Percentiles rank a stretch among this genome's conserved stretches.
Evolutionary conservation across 2,329 filamentous ascomycete species (phyloP).

Genomic region (Fonsecaea pedrosoi): DNA sequence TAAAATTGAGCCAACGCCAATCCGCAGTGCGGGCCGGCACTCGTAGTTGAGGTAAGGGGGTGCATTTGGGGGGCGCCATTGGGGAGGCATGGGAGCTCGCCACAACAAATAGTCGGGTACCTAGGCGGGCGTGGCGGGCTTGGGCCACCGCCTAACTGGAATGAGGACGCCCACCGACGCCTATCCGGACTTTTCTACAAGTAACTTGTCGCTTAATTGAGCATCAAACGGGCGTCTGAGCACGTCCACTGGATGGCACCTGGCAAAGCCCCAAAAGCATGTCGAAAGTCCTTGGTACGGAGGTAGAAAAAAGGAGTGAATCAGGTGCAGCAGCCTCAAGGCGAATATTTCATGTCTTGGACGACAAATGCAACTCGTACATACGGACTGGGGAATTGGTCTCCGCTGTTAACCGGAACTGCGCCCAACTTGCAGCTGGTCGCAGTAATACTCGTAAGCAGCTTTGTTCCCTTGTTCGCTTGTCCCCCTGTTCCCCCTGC

Average conservation of each 20-base stretch:
- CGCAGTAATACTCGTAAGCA: background rate
- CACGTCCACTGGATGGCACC: background rate
- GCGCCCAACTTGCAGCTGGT: no score
- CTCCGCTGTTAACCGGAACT: no score
- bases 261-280: background rate
- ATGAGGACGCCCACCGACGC: background rate
- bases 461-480: background rate
- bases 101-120: background rate
- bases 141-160: background rate
- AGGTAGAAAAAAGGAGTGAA: background rate
- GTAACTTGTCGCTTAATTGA: background rate
- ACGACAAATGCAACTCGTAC: no score
- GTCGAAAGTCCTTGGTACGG: background rate
- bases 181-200: constrained; percentile 5
- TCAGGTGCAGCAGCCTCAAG: background rate
- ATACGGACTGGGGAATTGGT: no score
- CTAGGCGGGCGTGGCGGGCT: background rate
- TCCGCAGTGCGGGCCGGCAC: background rate
- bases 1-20: constrained; percentile 8
- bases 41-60: background rate
- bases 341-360: no score
- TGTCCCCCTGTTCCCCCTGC: background rate
- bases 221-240: constrained; percentile 3
- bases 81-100: background rate
- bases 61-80: background rate